phyloP scores from a whole-genome alignment of 495 filamentous ascomycete species.

The Usnea hakonensis region DNA sequence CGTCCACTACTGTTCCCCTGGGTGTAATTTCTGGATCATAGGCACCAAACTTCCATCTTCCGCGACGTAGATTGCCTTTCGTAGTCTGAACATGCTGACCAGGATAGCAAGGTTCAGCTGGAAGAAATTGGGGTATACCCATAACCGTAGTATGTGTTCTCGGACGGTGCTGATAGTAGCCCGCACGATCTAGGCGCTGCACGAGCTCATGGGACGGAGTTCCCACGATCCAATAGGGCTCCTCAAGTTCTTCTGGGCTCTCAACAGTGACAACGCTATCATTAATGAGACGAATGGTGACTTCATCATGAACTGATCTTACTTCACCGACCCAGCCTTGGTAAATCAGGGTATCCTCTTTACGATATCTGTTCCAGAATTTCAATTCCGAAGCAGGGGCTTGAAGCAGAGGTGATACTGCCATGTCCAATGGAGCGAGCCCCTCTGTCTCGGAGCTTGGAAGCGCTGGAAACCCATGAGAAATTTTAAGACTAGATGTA shows the following conservation, averaged over 20 bases:
- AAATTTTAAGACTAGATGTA: background rate
- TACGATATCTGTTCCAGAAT: slow-evolving; percentile 27
- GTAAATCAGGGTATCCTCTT: slow-evolving; percentile 33
- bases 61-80: slow-evolving; percentile 42
- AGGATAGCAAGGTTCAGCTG: slow-evolving; percentile 26
- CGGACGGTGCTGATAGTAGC: background rate
- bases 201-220: slow-evolving; percentile 3
- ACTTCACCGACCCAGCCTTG: slow-evolving; percentile 35
- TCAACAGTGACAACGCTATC: slow-evolving; percentile 34
- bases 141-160: background rate
- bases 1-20: slow-evolving; percentile 43
- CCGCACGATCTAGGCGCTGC: slow-evolving; percentile 12
- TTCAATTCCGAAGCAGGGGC: slow-evolving; percentile 27
- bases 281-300: slow-evolving; percentile 30
- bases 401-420: background rate
- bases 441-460: background rate
- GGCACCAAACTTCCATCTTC: slow-evolving; percentile 42
- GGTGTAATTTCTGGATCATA: slow-evolving; percentile 38
- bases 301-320: slow-evolving; percentile 25
- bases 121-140: background rate
- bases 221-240: slow-evolving; percentile 22
- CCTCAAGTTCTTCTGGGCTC: slow-evolving; percentile 28
- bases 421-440: background rate
- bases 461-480: slow-evolving; percentile 8
- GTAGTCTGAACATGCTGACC: slow-evolving; percentile 45